Conservation (phyloP, 2,329 filamentous ascomycete genomes). For the Cercospora sp. region DNA sequence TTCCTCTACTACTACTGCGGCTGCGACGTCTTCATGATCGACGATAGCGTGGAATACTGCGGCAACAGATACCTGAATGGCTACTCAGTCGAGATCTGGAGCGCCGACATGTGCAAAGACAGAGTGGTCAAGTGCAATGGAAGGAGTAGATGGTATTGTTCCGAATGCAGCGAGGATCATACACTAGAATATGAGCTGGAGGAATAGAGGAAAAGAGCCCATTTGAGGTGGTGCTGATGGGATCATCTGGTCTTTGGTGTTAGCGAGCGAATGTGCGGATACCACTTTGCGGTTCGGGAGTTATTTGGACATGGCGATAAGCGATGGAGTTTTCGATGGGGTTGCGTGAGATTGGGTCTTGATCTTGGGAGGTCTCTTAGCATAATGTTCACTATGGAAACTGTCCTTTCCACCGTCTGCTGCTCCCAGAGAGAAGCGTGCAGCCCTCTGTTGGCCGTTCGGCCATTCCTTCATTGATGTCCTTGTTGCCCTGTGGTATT, state of each 20-base stretch:
- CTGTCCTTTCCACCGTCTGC: not conserved
- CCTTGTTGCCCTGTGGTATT: not conserved
- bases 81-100: constrained; percentile 52
- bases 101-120: constrained; percentile 45
- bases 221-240: constrained; percentile 40
- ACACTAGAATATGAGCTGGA: constrained; percentile 28
- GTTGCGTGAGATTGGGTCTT: not conserved
- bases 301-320: not conserved
- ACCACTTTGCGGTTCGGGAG: not conserved
- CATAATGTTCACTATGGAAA: not conserved
- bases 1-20: constrained; percentile 52
- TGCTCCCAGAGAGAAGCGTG: not conserved
- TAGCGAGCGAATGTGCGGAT: not conserved
- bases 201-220: constrained; percentile 62
- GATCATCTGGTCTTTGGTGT: not conserved
- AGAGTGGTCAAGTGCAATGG: constrained; percentile 21
- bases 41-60: constrained; percentile 49
- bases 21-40: constrained; percentile 52
- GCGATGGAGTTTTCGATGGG: not conserved
- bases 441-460: not conserved
- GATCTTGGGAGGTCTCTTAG: not conserved
- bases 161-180: constrained; percentile 26
- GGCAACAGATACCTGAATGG: constrained; percentile 46
- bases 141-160: constrained; percentile 21
- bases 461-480: not conserved